Base-by-base conservation (phyloP, 2,329 filamentous ascomycete genomes). In the Penicillium expansum region DNA sequence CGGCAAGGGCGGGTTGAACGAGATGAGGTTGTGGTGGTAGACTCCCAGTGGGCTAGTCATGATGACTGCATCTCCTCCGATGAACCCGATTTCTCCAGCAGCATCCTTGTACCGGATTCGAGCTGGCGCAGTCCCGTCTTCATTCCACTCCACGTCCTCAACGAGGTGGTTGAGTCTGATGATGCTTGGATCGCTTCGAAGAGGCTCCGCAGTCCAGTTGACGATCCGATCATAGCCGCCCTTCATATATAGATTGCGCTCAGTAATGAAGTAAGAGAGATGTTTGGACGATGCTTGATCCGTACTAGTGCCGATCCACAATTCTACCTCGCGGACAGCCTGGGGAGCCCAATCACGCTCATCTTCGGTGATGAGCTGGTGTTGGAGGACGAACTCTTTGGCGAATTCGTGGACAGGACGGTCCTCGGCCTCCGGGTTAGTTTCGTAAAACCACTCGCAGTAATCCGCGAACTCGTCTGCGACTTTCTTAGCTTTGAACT, bases 401-500 rank as follows among this genome's bases (percentile, higher is more conserved):
- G 76, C 69, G 54, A 77, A 77, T 35, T 76, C 73, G 44, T 73
- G 66, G 32, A 75, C 75, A 37, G 68, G 61, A 41, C 71, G 72
- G 63, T 78, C 76, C 41, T 75, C 72, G 16, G 74, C 75, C 49
- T 75, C 67, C 10, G 76, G 75, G 52, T 76, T 67, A 39, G 69
- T 71, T 44, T 71, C 68, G 61, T 77, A 78, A 59, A 68, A 77
- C 70, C 71, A 74, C 52, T 75, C 72, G 58, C 68, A 69, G 52
- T 75, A 75, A 59, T 77, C 75, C 30, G 75, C 76, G 57, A 76
- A 77, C 62, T 78, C 76, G 64, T 78, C 76, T 49, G 75, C 75
- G 24, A 77, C 75, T 58, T 78, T 78, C 64, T 78, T 78, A 20
- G 75, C 76, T 55, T 78, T 78, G 71, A 77, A 77, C 60, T 78